Evolutionary conservation across 345 rosid genomes (phyloP), one percentile per base, ranked within the genome.

Genomic region (Punica granatum): DNA sequence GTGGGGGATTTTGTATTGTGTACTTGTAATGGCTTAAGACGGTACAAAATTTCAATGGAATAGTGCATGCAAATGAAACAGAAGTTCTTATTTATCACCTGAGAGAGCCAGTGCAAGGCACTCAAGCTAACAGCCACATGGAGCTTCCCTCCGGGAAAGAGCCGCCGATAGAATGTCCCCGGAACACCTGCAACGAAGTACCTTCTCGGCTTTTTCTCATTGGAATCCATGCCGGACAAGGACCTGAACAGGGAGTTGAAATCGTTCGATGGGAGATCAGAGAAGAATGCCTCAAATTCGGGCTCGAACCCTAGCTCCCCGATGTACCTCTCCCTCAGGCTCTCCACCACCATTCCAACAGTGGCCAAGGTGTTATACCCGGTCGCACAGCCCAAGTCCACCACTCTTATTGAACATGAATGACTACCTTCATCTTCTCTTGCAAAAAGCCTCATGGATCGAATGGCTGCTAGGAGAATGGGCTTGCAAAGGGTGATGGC

Each of bases 101-200:
- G 74, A 48, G 90, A 85, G 67, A 85, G 87, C 90, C 90, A 85
- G 67, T 85, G 90, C 66, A 85, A 72, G 67, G 90, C 87, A 75
- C 83, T 85, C 72, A 85, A 68, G 85, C 84, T 83, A 62, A 83
- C 79, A 23, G 82, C 84, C 48, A 85, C 79, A 74, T 85, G 85
- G 67, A 83, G 76, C 60, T 79, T 79, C 61, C 72, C 81, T 62
- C 64, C 79, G 0, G 90, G 81, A 35, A 85, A 85, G 43, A 85
- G 81, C 63, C 90, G 77, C 46, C 60, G 69, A 63, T 83, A 85
- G 67, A 85, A 85, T 2, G 90, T 83, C 23, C 90, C 90, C 23
- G 87, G 83, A 3, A 85, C 85, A 5, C 90, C 84, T 25, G 80
- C 75, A 23, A 85, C 78, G 42, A 75, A 83, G 71, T 79, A 85